Evolutionary conservation across 495 filamentous ascomycete species (phyloP).

Genomic region (Neurospora pannonica): DNA sequence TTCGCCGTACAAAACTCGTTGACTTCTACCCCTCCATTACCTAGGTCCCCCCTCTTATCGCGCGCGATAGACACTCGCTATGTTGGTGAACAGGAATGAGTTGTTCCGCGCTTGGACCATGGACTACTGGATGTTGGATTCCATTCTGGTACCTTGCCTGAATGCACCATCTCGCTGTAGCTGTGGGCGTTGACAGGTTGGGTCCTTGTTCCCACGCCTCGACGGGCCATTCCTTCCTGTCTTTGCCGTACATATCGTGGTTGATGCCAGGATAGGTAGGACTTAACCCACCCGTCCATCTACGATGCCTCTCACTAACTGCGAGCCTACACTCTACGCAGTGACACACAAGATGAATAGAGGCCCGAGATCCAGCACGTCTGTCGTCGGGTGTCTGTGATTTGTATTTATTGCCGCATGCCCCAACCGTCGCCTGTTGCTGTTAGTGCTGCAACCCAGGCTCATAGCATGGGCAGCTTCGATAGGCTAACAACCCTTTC

Average conservation of each 20-base stretch:
- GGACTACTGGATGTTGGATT: not conserved
- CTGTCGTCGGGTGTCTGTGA: not conserved
- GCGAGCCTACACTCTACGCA: not conserved
- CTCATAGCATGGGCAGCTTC: not conserved
- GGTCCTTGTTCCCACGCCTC: slow-evolving; percentile 8
- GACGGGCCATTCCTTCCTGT: not conserved
- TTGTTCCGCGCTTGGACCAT: not conserved
- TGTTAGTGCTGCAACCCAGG: not conserved
- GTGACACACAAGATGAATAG: not conserved
- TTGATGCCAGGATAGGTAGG: slow-evolving; percentile 72
- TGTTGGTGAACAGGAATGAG: not conserved
- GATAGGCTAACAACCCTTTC: not conserved
- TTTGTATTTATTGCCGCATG: not conserved
- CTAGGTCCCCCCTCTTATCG: not conserved
- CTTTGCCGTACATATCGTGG: not conserved
- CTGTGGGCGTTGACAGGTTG: not conserved
- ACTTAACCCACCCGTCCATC: slow-evolving; percentile 66
- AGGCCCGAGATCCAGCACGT: not conserved
- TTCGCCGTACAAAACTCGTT: not conserved
- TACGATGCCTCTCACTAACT: not conserved
- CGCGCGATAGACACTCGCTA: not conserved
- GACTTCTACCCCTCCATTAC: not conserved
- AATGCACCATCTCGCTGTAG: not conserved
- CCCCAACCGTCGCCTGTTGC: not conserved
- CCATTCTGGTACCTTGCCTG: not conserved